These are phyloP conservation scores for Phytophthora ramorum DNA, from an alignment of 352 stramenopile species.

Conservation along the genomic window DNA sequence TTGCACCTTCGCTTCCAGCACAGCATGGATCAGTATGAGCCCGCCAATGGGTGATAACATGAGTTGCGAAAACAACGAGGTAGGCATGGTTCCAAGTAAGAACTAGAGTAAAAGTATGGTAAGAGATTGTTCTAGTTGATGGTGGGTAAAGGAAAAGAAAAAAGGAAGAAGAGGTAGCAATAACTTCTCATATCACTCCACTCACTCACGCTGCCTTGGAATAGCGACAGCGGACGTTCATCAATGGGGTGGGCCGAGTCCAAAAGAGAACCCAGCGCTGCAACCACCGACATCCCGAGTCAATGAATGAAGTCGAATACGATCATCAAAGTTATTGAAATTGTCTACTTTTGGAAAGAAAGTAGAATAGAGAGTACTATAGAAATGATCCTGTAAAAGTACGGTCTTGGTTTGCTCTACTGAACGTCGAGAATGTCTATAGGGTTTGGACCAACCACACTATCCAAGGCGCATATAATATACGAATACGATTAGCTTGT, in stretches of 20 bases:
- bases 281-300: not conserved
- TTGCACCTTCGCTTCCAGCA: too few species aligned
- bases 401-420: conserved; percentile 1
- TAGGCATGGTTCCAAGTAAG: too few species aligned
- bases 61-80: too few species aligned
- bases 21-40: too few species aligned
- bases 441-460: too few species aligned
- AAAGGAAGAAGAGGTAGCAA: not conserved
- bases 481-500: not conserved
- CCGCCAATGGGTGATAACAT: too few species aligned
- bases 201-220: conserved; percentile 51
- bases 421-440: not conserved
- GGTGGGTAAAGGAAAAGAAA: not conserved
- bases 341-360: too few species aligned
- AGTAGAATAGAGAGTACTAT: conserved; percentile 6
- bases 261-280: too few species aligned
- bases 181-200: conserved; percentile 46
- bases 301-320: too few species aligned
- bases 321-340: too few species aligned
- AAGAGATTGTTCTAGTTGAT: too few species aligned
- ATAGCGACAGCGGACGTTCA: conserved; percentile 52
- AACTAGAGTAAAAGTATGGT: too few species aligned
- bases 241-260: conserved; percentile 37
- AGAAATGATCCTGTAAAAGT: conserved; percentile 10
- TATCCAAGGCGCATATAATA: not conserved